Evolutionary conservation across 208 protist species (phyloP).

Genomic region (Trypanosoma platydactyli): DNA sequence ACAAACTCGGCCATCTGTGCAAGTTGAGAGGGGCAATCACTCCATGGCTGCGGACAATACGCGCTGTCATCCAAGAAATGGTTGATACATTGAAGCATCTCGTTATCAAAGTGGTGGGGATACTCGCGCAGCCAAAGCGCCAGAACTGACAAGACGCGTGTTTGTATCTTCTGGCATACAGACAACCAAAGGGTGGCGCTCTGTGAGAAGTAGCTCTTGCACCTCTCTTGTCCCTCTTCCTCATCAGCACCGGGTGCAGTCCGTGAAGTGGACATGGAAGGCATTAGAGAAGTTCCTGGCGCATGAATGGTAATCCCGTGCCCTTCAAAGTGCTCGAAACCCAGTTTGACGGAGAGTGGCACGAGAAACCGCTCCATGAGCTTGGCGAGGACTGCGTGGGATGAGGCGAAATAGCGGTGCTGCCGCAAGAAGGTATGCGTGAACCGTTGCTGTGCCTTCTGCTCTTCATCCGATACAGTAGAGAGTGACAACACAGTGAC

Average conservation of each 20-base stretch:
- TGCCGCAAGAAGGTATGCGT: constrained; percentile 50
- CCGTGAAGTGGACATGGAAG: background rate
- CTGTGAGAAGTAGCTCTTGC: constrained; percentile 40
- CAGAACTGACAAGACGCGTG: constrained; percentile 50
- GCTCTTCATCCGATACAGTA: constrained; percentile 12
- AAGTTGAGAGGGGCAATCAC: constrained; percentile 46
- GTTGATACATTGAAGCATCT: constrained; percentile 45
- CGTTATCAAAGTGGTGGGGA: constrained; percentile 55
- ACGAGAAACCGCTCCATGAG: constrained; percentile 62
- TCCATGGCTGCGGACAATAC: constrained; percentile 37
- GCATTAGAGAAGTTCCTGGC: constrained; percentile 18
- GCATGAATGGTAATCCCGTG: constrained; percentile 54
- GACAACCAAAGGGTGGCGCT: constrained; percentile 54
- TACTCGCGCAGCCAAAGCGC: constrained; percentile 53
- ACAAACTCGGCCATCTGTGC: constrained; percentile 53
- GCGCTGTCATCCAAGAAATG: constrained; percentile 53
- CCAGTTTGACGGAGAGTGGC: constrained; percentile 42
- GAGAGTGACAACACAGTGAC: constrained; percentile 36
- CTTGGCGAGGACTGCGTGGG: constrained; percentile 55
- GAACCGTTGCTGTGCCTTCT: constrained; percentile 24
- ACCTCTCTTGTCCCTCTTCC: constrained; percentile 3
- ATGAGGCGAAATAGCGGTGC: constrained; percentile 51
- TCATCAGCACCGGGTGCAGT: background rate
- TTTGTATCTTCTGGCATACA: constrained; percentile 45
- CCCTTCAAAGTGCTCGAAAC: constrained; percentile 41